Percentiles rank a stretch among this genome's conserved stretches.
Conservation (phyloP, 164 flowering plant species). For the Aristolochia fimbriata region DNA sequence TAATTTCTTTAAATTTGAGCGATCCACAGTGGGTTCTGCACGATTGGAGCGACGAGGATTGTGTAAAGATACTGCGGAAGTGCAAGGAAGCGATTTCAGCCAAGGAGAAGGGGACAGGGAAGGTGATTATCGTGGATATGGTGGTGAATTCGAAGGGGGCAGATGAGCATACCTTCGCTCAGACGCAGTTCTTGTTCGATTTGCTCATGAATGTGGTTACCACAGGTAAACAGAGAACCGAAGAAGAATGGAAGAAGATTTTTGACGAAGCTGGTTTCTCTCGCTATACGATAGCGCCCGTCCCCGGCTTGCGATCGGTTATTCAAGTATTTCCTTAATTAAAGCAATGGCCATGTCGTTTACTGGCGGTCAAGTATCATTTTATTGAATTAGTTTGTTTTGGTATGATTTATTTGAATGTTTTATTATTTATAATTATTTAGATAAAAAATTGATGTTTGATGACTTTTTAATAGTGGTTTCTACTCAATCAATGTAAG, state of each 20-base stretch:
- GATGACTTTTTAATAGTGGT: too few relatives aligned
- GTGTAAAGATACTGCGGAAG: conserved; percentile 26
- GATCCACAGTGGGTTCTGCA: conserved; percentile 20
- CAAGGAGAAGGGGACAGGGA: conserved; percentile 31
- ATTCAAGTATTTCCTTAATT: conserved; percentile 27
- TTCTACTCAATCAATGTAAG: too few relatives aligned
- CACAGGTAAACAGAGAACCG: conserved; percentile 28
- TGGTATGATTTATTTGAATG: too few relatives aligned
- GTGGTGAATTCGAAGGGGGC: conserved; percentile 12
- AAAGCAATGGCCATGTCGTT: too few relatives aligned
- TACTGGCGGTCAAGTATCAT: too few relatives aligned
- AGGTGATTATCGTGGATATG: conserved; percentile 36
- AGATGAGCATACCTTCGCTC: conserved; percentile 11
- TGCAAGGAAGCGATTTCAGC: conserved; percentile 30
- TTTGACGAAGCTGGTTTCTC: conserved; percentile 33
- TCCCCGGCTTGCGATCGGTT: conserved; percentile 21
- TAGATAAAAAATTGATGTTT: too few relatives aligned
- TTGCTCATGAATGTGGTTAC: conserved; percentile 21
- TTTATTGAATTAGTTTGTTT: too few relatives aligned
- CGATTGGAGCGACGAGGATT: conserved; percentile 28
- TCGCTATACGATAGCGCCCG: conserved; percentile 20
- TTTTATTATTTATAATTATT: too few relatives aligned
- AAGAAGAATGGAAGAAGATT: conserved; percentile 33
- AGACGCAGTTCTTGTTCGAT: conserved; percentile 27
- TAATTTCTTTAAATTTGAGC: too few relatives aligned